Percentiles rank a stretch among this genome's conserved stretches.
phyloP scores from a whole-genome alignment of 2,329 filamentous ascomycete genomes.

The Ceratocystis papillata region DNA sequence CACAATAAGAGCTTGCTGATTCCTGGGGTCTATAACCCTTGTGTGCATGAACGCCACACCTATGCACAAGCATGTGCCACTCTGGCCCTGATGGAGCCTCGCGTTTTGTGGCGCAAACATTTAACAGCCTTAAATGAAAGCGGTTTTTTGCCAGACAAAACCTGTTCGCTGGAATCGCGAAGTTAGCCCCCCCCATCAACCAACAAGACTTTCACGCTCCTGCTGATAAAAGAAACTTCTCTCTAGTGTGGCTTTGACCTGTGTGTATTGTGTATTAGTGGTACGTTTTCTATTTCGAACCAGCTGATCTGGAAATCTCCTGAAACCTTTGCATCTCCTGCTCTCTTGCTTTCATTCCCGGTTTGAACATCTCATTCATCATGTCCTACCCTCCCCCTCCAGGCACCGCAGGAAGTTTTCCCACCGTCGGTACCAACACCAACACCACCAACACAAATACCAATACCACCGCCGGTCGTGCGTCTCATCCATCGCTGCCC shows the following conservation, averaged over 20 bases:
- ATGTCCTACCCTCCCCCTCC: constrained; percentile 83
- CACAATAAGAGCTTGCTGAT: too few species aligned
- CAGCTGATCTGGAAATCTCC: neutral
- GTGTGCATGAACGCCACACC: neutral
- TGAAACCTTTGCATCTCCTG: neutral
- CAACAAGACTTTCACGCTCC: too few species aligned
- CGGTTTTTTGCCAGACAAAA: neutral
- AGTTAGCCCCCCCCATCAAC: too few species aligned
- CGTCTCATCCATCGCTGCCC: constrained; percentile 55
- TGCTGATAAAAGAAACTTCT: too few species aligned
- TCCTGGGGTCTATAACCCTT: neutral
- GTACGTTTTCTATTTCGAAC: constrained; percentile 1
- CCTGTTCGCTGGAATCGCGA: neutral
- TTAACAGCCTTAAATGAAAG: neutral
- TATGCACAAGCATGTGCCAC: neutral
- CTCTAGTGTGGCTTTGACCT: neutral
- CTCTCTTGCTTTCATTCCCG: neutral
- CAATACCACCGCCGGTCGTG: constrained; percentile 20
- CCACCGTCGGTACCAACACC: constrained; percentile 28
- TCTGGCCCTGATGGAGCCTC: neutral
- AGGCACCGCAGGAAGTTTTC: constrained; percentile 48
- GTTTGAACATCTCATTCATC: constrained; percentile 44
- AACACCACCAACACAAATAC: neutral
- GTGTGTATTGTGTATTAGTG: neutral
- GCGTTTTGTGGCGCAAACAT: constrained; percentile 6